Evolutionary conservation across 306 rosid species (phyloP), one percentile per base, ranked within the genome.

Genomic region (Malus asiatica): DNA sequence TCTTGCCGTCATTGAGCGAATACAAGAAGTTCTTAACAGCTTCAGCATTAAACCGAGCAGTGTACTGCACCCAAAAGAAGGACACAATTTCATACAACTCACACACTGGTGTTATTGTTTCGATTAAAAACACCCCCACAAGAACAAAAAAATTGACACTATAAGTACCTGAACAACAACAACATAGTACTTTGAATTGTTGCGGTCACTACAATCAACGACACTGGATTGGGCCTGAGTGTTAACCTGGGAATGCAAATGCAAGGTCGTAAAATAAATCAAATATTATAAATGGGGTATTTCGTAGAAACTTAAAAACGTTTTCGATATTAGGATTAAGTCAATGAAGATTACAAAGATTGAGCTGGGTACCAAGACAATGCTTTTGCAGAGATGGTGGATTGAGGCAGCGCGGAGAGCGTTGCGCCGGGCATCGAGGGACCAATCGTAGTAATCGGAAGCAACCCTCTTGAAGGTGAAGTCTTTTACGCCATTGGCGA

Each of bases 301-400:
- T 42, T 42, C 45, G 45, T 40, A 4, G 44, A 40, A 9, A 9
- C 11, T 2, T 9, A 40, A 40, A 8, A 40, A 8, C 44, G 11
- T 40, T 40, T 42, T 42, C 45, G 45, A 42, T 42, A 42, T 42
- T 42, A 42, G 45, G 12, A 42, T 2, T 42, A 42, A 42, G 12
- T 42, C 12, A 42, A 8, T 42, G 45, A 42, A 42, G 12, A 42
- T 12, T 42, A 9, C 1, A 5, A 11, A 11, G 55, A 58, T 72
- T 59, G 27, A 25, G 18, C 38, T 40, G 14, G 9, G 20, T 81
- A 88, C 97, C 84, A 94, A 74, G 73, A 94, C 98, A 16, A 94
- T 92, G 90, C 93, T 94, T 88, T 94, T 94, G 89, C 98, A 94
- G 75, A 94, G 98, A 81, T 94, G 97, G 22, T 92, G 46, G 66